Percentiles rank a stretch among this genome's conserved stretches.
These are phyloP conservation scores for Gracilariopsis chorda DNA, from an alignment of 23 red algal genomes.

Conservation along the genomic window DNA sequence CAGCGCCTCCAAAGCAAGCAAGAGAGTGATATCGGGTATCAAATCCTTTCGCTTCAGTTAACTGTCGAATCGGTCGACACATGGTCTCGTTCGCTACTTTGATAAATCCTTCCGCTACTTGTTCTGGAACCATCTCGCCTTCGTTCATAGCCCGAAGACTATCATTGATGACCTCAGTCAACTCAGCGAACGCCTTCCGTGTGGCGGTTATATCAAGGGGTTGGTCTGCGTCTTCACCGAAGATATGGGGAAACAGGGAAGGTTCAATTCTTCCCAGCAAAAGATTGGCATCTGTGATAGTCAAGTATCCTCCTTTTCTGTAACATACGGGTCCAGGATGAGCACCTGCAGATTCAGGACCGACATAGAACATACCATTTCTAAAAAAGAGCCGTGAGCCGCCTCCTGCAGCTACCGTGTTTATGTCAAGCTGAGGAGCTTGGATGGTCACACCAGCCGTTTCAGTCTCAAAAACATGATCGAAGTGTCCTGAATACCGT, in stretches of 20 bases:
- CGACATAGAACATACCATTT: conserved; percentile 85
- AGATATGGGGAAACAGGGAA: conserved; percentile 88
- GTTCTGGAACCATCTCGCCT: conserved; percentile 49
- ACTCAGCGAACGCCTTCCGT: conserved; percentile 50
- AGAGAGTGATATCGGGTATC: conserved; percentile 86
- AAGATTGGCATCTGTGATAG: conserved; percentile 97
- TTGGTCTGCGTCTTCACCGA: conserved; percentile 82
- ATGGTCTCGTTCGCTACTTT: conserved; percentile 96
- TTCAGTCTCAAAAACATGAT: conserved; percentile 90
- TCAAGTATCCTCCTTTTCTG: conserved; percentile 77
- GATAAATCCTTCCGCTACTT: conserved; percentile 94
- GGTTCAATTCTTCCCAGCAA: conserved; percentile 90
- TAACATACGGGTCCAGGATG: conserved; percentile 96
- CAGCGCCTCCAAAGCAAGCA: conserved; percentile 96
- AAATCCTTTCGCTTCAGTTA: conserved; percentile 94
- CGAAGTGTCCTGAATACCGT: conserved; percentile 87
- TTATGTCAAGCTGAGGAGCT: conserved; percentile 97
- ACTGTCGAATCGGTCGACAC: conserved; percentile 96
- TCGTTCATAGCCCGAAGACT: conserved; percentile 26
- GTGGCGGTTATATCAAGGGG: conserved; percentile 86
- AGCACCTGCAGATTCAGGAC: conserved; percentile 93
- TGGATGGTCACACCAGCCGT: conserved; percentile 94
- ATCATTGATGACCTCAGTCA: conserved; percentile 64
- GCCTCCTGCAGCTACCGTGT: conserved; percentile 97
- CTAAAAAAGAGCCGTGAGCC: conserved; percentile 86